phyloP scores from a whole-genome alignment of 1,139 yeast species.

The Saccharomycopsis crataegensis region DNA sequence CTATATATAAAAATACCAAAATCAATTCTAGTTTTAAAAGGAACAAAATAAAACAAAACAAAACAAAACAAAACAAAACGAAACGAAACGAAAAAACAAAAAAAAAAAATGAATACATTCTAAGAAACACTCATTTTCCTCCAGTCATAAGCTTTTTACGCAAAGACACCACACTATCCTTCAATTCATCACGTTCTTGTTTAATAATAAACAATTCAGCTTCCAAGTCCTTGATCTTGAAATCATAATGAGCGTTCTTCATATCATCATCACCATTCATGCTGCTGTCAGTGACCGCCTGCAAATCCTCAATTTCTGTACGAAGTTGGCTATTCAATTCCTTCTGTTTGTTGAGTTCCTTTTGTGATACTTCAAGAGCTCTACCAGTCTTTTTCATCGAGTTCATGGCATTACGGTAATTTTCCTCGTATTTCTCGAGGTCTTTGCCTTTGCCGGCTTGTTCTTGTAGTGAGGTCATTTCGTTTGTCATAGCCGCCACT shows the following conservation, averaged over 20 bases:
- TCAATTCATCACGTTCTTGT: slow-evolving; percentile 78
- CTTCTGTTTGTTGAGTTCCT: slow-evolving; percentile 58
- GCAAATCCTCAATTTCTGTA: slow-evolving; percentile 65
- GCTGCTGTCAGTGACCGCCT: slow-evolving; percentile 25
- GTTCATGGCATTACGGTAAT: slow-evolving; percentile 63
- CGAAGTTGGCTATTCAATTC: slow-evolving; percentile 47
- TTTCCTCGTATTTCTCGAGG: slow-evolving; percentile 39
- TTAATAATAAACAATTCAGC: slow-evolving; percentile 76
- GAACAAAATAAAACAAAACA: no score
- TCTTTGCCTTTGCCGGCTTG: slow-evolving; percentile 30
- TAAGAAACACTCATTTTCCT: neutral
- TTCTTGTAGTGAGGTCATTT: slow-evolving; percentile 20
- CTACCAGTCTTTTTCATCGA: slow-evolving; percentile 69
- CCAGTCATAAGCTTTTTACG: slow-evolving; percentile 40
- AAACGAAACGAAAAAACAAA: neutral
- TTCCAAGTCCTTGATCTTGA: slow-evolving; percentile 74
- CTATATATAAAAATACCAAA: no score
- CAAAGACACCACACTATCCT: slow-evolving; percentile 51
- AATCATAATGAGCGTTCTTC: slow-evolving; percentile 59
- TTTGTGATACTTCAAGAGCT: slow-evolving; percentile 68
- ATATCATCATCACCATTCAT: slow-evolving; percentile 41
- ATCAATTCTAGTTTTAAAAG: no score
- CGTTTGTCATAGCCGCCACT: slow-evolving; percentile 7
- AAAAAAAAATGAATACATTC: neutral
- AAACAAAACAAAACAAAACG: neutral